A percentile compares a stretch with the other conserved stretches of the same genome.
Conservation (phyloP, 495 filamentous ascomycete genomes). For the Annulohypoxylon stygium region DNA sequence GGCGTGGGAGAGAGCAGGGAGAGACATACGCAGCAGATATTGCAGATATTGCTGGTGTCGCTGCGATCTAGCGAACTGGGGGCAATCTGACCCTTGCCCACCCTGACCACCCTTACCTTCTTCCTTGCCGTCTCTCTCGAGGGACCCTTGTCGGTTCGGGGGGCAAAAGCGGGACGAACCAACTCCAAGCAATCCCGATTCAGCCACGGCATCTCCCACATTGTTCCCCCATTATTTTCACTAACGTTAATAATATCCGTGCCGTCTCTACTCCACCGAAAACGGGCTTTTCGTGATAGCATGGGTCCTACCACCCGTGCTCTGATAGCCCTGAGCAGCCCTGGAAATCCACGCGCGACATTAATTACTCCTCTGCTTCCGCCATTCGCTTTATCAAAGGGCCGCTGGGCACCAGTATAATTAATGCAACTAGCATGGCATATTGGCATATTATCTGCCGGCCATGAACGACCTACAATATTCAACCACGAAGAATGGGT, state of each 20-base stretch:
- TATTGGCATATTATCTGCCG: constrained; percentile 31
- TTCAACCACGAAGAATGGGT: constrained; percentile 26
- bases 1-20: constrained; percentile 43
- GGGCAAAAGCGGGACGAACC: constrained; percentile 45
- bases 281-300: constrained; percentile 43
- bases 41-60: constrained; percentile 29
- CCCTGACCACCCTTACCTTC: constrained; percentile 5
- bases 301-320: constrained; percentile 30
- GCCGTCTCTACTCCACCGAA: constrained; percentile 48
- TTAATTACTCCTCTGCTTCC: constrained; percentile 40
- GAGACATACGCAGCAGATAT: constrained; percentile 25
- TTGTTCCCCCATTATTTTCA: constrained; percentile 31
- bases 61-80: constrained; percentile 47
- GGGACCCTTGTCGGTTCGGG: constrained; percentile 38
- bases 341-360: constrained; percentile 39
- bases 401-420: constrained; percentile 23
- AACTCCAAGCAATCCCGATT: constrained; percentile 47
- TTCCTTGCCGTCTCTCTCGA: neutral
- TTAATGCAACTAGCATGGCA: constrained; percentile 31
- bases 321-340: constrained; percentile 15
- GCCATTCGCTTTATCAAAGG: constrained; percentile 32
- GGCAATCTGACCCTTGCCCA: constrained; percentile 43
- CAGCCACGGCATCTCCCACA: constrained; percentile 46
- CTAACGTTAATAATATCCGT: constrained; percentile 52
- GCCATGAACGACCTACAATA: constrained; percentile 24